These are phyloP conservation scores for Mycena citricolor DNA, from an alignment of 1,284 basidiomycete genomes.

Conservation along the genomic window DNA sequence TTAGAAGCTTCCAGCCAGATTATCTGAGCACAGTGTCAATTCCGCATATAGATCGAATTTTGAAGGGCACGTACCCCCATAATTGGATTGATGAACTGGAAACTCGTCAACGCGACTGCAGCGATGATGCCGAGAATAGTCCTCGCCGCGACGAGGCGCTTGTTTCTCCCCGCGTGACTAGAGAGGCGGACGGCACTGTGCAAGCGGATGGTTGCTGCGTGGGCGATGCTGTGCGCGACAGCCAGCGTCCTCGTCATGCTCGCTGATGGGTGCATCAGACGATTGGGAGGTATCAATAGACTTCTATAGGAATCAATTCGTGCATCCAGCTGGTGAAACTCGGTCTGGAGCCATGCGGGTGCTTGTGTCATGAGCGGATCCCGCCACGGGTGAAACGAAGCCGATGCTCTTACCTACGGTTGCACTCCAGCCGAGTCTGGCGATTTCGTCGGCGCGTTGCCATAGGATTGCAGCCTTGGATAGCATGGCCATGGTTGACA, in stretches of 20 bases:
- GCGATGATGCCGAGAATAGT: conserved; percentile 35
- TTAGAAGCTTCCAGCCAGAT: conserved; percentile 43
- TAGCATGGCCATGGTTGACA: conserved; percentile 15
- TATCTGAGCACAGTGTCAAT: conserved; percentile 30
- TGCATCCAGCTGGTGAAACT: conserved; percentile 40
- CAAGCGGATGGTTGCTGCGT: conserved; percentile 44
- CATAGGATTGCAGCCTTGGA: conserved; percentile 16
- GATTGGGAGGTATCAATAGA: conserved; percentile 33
- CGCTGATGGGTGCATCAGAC: conserved; percentile 25
- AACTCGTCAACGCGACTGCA: conserved; percentile 36
- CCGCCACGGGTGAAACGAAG: conserved; percentile 43
- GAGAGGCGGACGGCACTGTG: conserved; percentile 41
- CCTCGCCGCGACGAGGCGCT: conserved; percentile 41
- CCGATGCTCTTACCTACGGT: conserved; percentile 41
- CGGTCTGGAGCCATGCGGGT: conserved; percentile 39
- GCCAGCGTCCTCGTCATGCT: conserved; percentile 36
- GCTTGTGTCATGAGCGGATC: conserved; percentile 36
- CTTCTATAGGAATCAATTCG: conserved; percentile 39
- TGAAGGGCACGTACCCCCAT: conserved; percentile 40
- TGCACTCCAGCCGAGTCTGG: too few species aligned
- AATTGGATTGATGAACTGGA: conserved; percentile 44
- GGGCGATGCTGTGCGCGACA: conserved; percentile 40
- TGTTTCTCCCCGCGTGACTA: conserved; percentile 37
- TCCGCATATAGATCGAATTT: conserved; percentile 9
- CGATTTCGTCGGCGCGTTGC: conserved; percentile 14